Evolutionary conservation across 306 rosid genomes (phyloP), one percentile per base, ranked within the genome.

Genomic region (Quercus bicolor): DNA sequence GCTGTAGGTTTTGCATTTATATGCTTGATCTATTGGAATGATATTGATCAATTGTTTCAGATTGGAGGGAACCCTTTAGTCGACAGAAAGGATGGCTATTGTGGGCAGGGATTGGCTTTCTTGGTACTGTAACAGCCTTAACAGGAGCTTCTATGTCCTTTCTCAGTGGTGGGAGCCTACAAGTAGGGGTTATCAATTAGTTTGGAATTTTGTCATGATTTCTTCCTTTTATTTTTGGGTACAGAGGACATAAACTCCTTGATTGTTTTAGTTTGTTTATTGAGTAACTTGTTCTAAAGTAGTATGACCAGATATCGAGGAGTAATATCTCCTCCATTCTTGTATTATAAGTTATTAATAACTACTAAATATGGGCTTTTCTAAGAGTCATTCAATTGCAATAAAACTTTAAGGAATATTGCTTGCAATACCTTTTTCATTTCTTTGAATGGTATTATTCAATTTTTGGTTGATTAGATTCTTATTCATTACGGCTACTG

Each of bases 91-190:
- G 99, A 64, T 93, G 99, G 99, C 91, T 96, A 74, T 84, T 96
- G 86, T 96, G 98, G 98, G 99, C 96, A n/a, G 99, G 91, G 75
- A 72, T 91, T 80, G 99, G 99, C 78, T 93, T 96, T 78, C 88
- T 55, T 37, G 93, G 93, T 84, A 97, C 98, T 68, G 18, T 96
- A 21, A 55, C 82, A 70, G 86, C 94, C 29, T 87, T 85, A 81
- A 89, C 91, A 10, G 99, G 99, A 82, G 90, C 77, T 59, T 93
- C 79, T 21, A 60, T 81, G 79, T 89, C 96, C 69, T 85, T 85
- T 34, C 2, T 34, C 66, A 90, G 73, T 4, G 96, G 90, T 65
- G 98, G 89, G 74, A 72, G 86, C 74, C 97, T 96, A 33, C 34
- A 93, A 83, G 85, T 96, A 93, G 97, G 91, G 92, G 93, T 96